Conservation (phyloP, 2,329 filamentous ascomycete species). For the Aspergillus quadricinctus region DNA sequence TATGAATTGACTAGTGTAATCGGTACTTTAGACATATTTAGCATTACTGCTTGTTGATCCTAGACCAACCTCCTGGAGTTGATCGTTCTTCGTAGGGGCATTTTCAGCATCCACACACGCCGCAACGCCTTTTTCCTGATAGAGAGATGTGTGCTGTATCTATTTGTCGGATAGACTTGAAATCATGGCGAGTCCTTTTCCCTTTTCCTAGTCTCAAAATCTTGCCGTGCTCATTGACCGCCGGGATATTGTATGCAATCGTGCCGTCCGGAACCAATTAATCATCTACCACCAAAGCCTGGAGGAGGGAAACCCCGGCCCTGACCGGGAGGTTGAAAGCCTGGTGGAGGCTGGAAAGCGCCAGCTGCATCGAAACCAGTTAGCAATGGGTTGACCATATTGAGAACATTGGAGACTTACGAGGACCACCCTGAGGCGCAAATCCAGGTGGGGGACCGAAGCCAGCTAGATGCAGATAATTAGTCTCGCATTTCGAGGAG, state of each 20-base stretch:
- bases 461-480: constrained; percentile 31
- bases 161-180: constrained; percentile 15
- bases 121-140: constrained; percentile 39
- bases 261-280: constrained; percentile 15
- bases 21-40: constrained; percentile 15
- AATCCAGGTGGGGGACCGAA: constrained; percentile 48
- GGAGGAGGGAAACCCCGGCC: constrained; percentile 51
- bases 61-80: constrained; percentile 11
- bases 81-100: constrained; percentile 25
- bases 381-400: constrained; percentile 24
- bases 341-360: constrained; percentile 58
- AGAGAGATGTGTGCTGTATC: constrained; percentile 26
- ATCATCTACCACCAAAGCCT: constrained; percentile 45
- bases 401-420: constrained; percentile 33
- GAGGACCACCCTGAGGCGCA: constrained; percentile 41
- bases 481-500: neutral
- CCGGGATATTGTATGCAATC: constrained; percentile 21
- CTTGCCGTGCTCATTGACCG: constrained; percentile 14
- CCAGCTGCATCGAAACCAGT: constrained; percentile 43
- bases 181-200: constrained; percentile 13
- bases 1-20: constrained; percentile 13
- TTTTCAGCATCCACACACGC: constrained; percentile 37
- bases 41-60: constrained; percentile 19
- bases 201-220: constrained; percentile 13
- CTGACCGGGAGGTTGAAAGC: constrained; percentile 66